Conservation (phyloP, 345 rosid species). For the Streptanthus diversifolius region DNA sequence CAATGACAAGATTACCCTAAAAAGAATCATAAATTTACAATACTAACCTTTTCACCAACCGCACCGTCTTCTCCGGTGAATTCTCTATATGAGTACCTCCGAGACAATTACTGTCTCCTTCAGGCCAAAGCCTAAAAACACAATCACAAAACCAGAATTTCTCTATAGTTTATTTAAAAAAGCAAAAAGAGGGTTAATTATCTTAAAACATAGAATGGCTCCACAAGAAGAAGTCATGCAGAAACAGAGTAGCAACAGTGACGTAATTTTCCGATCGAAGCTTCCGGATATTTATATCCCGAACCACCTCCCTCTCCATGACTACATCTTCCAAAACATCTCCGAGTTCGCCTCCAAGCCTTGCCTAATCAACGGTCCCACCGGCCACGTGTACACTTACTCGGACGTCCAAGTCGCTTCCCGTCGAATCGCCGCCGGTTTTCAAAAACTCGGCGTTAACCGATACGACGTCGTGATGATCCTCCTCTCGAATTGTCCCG, state of each 20-base stretch:
- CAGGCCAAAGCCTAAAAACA: slow-evolving; percentile 34
- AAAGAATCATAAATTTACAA: background rate
- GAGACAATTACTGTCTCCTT: slow-evolving; percentile 14
- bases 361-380: slow-evolving; percentile 67
- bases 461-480: slow-evolving; percentile 76
- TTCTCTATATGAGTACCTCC: slow-evolving; percentile 33
- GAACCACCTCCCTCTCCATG: slow-evolving; percentile 65
- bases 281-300: slow-evolving; percentile 79
- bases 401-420: slow-evolving; percentile 64
- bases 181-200: background rate
- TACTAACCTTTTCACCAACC: slow-evolving; percentile 32
- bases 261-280: slow-evolving; percentile 68
- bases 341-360: slow-evolving; percentile 52
- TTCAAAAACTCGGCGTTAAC: slow-evolving; percentile 48
- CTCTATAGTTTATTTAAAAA: background rate
- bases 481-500: slow-evolving; percentile 60
- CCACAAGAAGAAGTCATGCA: slow-evolving; percentile 22
- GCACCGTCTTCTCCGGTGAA: slow-evolving; percentile 19
- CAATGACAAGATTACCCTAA: background rate
- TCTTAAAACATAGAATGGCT: slow-evolving; percentile 4
- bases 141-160: background rate
- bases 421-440: slow-evolving; percentile 58
- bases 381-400: slow-evolving; percentile 57
- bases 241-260: slow-evolving; percentile 24
- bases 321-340: slow-evolving; percentile 69